Conservation (phyloP, 192 early-diverging fungal species). For the Entrophospora sp. region DNA sequence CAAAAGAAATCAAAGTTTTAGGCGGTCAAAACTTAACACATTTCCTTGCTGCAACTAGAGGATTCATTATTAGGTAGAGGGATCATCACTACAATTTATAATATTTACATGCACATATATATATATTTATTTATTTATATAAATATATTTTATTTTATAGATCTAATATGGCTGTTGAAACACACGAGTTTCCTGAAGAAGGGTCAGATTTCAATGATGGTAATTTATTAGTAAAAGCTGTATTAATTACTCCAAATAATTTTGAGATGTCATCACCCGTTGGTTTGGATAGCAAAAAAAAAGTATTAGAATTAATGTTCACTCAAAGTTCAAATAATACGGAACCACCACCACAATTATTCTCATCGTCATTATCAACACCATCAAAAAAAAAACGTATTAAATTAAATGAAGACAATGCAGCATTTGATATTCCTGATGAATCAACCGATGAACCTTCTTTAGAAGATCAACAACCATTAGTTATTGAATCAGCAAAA, state of each 20-base stretch:
- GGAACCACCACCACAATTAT: no score
- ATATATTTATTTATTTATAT: neutral
- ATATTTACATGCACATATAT: conserved; percentile 14
- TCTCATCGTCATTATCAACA: no score
- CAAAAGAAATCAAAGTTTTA: conserved; percentile 47
- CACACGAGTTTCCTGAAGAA: conserved; percentile 45
- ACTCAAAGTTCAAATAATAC: no score
- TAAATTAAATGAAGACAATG: neutral
- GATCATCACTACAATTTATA: no score
- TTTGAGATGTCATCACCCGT: no score
- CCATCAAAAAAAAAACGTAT: neutral
- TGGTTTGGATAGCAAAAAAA: no score
- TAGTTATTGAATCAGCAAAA: conserved; percentile 14
- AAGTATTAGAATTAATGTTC: conserved; percentile 17
- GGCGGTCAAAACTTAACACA: conserved; percentile 79
- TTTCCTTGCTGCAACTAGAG: conserved; percentile 64
- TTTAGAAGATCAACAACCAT: no score
- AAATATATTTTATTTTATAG: neutral
- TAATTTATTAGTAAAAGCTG: conserved; percentile 56
- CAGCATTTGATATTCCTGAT: conserved; percentile 2
- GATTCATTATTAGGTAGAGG: conserved; percentile 74
- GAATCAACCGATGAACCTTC: neutral
- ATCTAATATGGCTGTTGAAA: conserved; percentile 40
- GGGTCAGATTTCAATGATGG: conserved; percentile 48
- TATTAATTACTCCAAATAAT: conserved; percentile 50